These are phyloP conservation scores for Alloascoidea africana DNA, from an alignment of 805 yeast species.

Conservation along the genomic window DNA sequence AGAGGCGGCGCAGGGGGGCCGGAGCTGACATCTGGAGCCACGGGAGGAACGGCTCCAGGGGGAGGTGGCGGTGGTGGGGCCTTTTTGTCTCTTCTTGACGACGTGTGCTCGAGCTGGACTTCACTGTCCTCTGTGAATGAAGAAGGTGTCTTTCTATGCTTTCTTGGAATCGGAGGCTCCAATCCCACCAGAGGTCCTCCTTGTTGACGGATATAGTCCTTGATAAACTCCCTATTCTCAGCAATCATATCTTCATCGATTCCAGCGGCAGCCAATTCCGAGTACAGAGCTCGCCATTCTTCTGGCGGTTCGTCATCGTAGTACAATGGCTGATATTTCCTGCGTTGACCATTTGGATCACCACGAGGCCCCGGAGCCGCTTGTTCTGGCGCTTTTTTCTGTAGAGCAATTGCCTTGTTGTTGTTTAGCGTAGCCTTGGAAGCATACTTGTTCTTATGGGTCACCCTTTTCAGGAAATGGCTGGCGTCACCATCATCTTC, in stretches of 20 bases:
- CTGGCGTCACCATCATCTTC: slow-evolving; percentile 83
- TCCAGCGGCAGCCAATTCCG: slow-evolving; percentile 62
- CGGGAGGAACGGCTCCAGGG: slow-evolving; percentile 7
- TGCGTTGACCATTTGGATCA: slow-evolving; percentile 23
- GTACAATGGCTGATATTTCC: slow-evolving; percentile 26
- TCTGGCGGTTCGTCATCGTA: slow-evolving; percentile 73
- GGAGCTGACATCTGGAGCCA: slow-evolving; percentile 10
- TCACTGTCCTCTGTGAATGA: slow-evolving; percentile 3
- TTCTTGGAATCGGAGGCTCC: slow-evolving; percentile 74
- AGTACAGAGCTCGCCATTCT: slow-evolving; percentile 67
- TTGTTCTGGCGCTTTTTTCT: slow-evolving; percentile 25
- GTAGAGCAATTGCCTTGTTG: slow-evolving; percentile 75
- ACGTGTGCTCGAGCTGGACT: neutral
- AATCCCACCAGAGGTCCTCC: slow-evolving; percentile 73
- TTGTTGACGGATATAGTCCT: slow-evolving; percentile 55
- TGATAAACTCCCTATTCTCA: slow-evolving; percentile 69
- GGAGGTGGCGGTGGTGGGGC: slow-evolving; percentile 9
- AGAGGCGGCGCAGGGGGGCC: slow-evolving; percentile 21
- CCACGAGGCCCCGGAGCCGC: slow-evolving; percentile 50
- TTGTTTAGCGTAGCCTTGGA: slow-evolving; percentile 76
- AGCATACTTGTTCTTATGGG: slow-evolving; percentile 64
- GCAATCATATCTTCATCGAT: slow-evolving; percentile 83
- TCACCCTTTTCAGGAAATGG: slow-evolving; percentile 68
- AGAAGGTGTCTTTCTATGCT: slow-evolving; percentile 19
- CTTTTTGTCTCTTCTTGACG: slow-evolving; percentile 1